phyloP scores from a whole-genome alignment of 108 stramenopile species.

The Cylindrotheca fusiformis region DNA sequence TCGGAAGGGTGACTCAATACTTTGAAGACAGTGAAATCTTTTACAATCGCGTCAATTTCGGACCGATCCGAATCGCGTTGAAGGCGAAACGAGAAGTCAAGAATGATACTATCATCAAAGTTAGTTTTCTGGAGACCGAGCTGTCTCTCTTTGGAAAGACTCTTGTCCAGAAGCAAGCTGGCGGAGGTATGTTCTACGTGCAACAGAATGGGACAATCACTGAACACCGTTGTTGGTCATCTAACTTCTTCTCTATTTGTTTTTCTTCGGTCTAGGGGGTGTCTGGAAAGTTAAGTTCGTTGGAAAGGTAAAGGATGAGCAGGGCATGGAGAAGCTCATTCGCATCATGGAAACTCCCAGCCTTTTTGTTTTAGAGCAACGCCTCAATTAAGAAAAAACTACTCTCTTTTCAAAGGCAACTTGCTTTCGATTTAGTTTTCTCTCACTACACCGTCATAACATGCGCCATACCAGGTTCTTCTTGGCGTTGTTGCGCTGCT shows the following conservation, averaged over 20 bases:
- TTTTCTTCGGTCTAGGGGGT: slow-evolving; percentile 17
- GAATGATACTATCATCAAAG: slow-evolving; percentile 36
- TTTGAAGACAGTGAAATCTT: slow-evolving; percentile 37
- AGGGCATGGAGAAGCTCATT: slow-evolving; percentile 37
- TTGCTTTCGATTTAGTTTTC: not conserved
- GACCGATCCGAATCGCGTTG: slow-evolving; percentile 40
- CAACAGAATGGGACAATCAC: too few species aligned
- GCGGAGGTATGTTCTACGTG: slow-evolving; percentile 19
- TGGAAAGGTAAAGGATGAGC: slow-evolving; percentile 31
- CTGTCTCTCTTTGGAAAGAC: slow-evolving; percentile 42
- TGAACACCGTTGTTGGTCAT: too few species aligned
- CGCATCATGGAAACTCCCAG: slow-evolving; percentile 61
- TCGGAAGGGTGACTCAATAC: slow-evolving; percentile 51
- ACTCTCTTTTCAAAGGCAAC: too few species aligned
- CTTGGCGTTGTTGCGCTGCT: slow-evolving; percentile 6
- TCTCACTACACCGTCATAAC: slow-evolving; percentile 24
- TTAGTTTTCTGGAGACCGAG: slow-evolving; percentile 39
- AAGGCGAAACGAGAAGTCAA: slow-evolving; percentile 35
- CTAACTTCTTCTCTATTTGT: too few species aligned
- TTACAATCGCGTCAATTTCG: slow-evolving; percentile 46
- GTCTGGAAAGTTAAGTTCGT: slow-evolving; percentile 48
- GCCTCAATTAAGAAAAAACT: slow-evolving; percentile 7
- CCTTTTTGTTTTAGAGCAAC: slow-evolving; percentile 47
- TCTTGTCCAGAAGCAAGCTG: slow-evolving; percentile 19
- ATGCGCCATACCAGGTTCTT: slow-evolving; percentile 9